Conservation (phyloP, 2,329 filamentous ascomycete genomes). For the Aspergillus felis region DNA sequence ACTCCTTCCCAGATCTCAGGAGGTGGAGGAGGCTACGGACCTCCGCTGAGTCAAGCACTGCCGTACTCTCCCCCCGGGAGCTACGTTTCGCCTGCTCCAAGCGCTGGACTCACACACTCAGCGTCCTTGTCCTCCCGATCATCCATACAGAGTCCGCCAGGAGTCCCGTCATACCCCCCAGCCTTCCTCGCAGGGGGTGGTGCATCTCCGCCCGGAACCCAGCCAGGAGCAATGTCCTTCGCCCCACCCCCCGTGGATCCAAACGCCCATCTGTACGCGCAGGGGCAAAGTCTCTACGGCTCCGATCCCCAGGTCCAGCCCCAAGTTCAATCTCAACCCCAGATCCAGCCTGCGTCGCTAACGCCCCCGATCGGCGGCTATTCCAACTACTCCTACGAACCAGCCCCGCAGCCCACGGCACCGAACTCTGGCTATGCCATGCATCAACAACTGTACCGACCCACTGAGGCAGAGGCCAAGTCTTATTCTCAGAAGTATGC, state of each 20-base stretch:
- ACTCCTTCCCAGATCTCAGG: slow-evolving; percentile 24
- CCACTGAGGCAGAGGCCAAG: slow-evolving; percentile 41
- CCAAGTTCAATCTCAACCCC: slow-evolving; percentile 12
- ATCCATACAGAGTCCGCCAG: slow-evolving; percentile 23
- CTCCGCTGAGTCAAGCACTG: slow-evolving; percentile 18
- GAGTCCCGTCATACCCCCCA: slow-evolving; percentile 27
- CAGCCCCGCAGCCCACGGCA: slow-evolving; percentile 19
- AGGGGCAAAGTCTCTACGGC: slow-evolving; percentile 25
- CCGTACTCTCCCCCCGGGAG: slow-evolving; percentile 22
- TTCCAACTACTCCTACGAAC: slow-evolving; percentile 42
- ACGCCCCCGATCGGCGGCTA: slow-evolving; percentile 34
- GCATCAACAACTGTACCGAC: slow-evolving; percentile 45
- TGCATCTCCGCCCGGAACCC: slow-evolving; percentile 8
- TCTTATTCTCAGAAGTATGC: slow-evolving; percentile 34
- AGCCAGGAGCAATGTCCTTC: slow-evolving; percentile 27
- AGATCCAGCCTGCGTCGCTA: slow-evolving; percentile 16
- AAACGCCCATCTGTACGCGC: slow-evolving; percentile 34
- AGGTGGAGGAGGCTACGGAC: slow-evolving; percentile 16
- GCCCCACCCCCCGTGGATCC: slow-evolving; percentile 31
- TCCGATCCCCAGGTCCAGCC: slow-evolving; percentile 14
- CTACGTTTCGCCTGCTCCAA: slow-evolving; percentile 36
- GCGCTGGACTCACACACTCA: slow-evolving; percentile 27
- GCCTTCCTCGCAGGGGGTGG: slow-evolving; percentile 15
- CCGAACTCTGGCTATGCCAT: slow-evolving; percentile 38
- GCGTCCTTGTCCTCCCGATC: slow-evolving; percentile 21